Evolutionary conservation across 2,329 filamentous ascomycete genomes (phyloP), one percentile per base, ranked within the genome.

Genomic region (Colletotrichum nymphaeae): DNA sequence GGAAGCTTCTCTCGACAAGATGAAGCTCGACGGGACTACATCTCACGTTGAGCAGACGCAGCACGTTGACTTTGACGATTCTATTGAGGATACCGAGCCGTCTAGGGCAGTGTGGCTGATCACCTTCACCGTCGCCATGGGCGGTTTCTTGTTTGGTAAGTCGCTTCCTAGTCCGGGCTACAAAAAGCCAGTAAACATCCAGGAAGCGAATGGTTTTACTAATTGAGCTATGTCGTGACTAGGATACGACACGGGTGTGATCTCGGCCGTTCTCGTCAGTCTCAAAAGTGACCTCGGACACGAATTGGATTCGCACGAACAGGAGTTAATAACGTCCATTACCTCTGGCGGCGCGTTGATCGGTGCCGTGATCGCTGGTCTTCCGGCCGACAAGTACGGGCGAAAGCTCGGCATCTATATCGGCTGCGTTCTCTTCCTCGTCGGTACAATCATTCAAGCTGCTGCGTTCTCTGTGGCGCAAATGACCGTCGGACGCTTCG

Each of bases 321-420:
- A 88, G 74, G 87, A 89, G 74, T 79, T 89, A 32, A 84, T 89
- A 46, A 89, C 88, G 0, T 88, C 87, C 0, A 82, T 89, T 22
- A 87, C 84, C 35, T 87, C 85, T 14, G 87, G 84, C 35, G 88
- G 84, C 30, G 85, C 85, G 1, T 81, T 88, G 55, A 77, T 86
- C 11, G 85, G 84, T 8, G 83, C 84, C 67, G 78, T 84, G 42
- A 76, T 80, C 30, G 81, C 81, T n/a, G 82, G 82, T 56, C 75
- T 80, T 5, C 80, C 80, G 1, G 82, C 83, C 19, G 83, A 86
- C 73, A 75, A 79, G 67, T 83, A 80, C 53, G 84, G 84, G 19
- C 81, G 84, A 52, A 85, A 85, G 76, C 77, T 76, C 46, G 80
- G 80, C 2, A 85, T 86, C 72, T 86, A 83, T 72, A 74, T 83